Evolutionary conservation across 192 early-diverging fungal genomes (phyloP), one percentile per base, ranked within the genome.

Genomic region (Coemansia reversa): DNA sequence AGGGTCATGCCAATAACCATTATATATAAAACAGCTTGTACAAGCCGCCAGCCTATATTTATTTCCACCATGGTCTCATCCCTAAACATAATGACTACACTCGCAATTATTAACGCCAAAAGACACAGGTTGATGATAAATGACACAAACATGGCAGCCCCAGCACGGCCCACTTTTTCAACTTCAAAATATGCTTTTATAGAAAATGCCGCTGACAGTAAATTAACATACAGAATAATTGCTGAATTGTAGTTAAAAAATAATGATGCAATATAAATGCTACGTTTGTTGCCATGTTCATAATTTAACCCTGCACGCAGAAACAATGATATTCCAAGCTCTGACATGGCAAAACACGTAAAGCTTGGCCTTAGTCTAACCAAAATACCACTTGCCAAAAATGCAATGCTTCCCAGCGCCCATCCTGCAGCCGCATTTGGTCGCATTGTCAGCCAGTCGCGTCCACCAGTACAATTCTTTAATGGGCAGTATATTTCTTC

Each of bases 211-310:
- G 39, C n/a, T 23, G 19, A 23, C 35, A 64, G 8, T 0, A 64
- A 2, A 42, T 20, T 48, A 23, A 56, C 53, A 29, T 55, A 64
- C 9, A 64, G 11, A 2, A 49, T 12, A 0, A 20, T 48, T 8
- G 62, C 62, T 4, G 35, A 16, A 45, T 32, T 28, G 50, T 69
- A 69, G 33, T 69, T 60, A 49, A 75, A 75, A 29, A 69, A 65
- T 25, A 75, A 32, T 1, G 72, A 75, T 5, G 66, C 72, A 24
- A 65, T 69, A 33, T 75, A 75, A 11, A 67, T 63, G n/a, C 54
- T 47, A 0, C 49, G 45, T 49, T 67, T 69, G 54, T 65, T 60
- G 1, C 62, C 72, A 0, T 28, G n/a, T 8, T 47, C 35, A 30
- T 53, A 60, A 48, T 63, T 65, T 0, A 75, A 23, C 7, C 58